Conservation (phyloP, 257 asterid species). For the Prunella vulgaris region DNA sequence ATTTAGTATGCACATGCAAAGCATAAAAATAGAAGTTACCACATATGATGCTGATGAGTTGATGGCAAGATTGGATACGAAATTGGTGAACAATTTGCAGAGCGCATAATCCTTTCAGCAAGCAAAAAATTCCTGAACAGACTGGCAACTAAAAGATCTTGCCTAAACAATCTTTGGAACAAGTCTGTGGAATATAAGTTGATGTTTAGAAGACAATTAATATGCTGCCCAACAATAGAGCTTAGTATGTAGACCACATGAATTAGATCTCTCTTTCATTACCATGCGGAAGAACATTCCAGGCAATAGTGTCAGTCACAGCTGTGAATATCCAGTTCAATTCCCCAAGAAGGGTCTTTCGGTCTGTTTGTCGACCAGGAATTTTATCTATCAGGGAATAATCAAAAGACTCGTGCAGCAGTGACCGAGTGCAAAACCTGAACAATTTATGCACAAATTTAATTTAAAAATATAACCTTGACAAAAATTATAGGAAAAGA, state of each 20-base stretch:
- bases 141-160: constrained; percentile 96
- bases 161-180: constrained; percentile 97
- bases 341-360: constrained; percentile 98
- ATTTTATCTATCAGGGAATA: constrained; percentile 85
- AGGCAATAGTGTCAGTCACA: constrained; percentile 97
- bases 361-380: constrained; percentile 99
- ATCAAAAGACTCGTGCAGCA: constrained; percentile 82
- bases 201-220: constrained; percentile 14
- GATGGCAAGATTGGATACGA: constrained; percentile 89
- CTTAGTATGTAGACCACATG: constrained; percentile 4
- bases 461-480: constrained; percentile 2
- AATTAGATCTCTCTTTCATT: constrained; percentile 28
- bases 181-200: constrained; percentile 55
- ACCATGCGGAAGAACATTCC: constrained; percentile 99
- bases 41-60: constrained; percentile 99
- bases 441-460: constrained; percentile 31
- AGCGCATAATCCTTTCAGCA: constrained; percentile 98
- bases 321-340: constrained; percentile 99
- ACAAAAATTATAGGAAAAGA: constrained; percentile 3
- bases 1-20: not conserved
- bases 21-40: constrained; percentile 42
- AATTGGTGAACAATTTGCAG: constrained; percentile 97
- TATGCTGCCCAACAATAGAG: not conserved
- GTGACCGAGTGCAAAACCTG: constrained; percentile 76
- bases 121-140: constrained; percentile 90